These are phyloP conservation scores for Erigeron philadelphicus DNA, from an alignment of 140 eudicot genomes.

Conservation along the genomic window DNA sequence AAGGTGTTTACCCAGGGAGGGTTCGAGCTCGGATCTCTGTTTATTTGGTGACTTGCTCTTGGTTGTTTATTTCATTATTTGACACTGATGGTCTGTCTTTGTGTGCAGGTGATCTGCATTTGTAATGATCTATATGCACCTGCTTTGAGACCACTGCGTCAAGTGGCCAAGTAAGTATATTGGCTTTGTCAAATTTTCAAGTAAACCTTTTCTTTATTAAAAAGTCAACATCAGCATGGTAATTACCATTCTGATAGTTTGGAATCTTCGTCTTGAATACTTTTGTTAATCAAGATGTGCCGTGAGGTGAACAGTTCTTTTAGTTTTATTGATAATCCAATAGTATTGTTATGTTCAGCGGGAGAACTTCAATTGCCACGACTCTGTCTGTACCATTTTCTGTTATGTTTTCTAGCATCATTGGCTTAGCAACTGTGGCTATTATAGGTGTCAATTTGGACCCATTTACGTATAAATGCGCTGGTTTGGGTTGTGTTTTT, in stretches of 20 bases:
- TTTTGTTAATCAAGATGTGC: background rate
- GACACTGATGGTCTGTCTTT: constrained; percentile 21
- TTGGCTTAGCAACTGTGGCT: background rate
- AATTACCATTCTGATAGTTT: background rate
- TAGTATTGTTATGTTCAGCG: constrained; percentile 7
- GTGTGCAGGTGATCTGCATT: constrained; percentile 80
- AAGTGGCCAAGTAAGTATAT: constrained; percentile 78
- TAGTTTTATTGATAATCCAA: background rate
- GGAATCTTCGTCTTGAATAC: constrained; percentile 9
- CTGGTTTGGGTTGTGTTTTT: too few species aligned
- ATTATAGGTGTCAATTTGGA: too few species aligned
- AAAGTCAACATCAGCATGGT: constrained; percentile 2
- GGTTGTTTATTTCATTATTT: constrained; percentile 2
- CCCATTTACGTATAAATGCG: too few species aligned
- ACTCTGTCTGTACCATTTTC: background rate
- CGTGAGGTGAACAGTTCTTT: too few species aligned
- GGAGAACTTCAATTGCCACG: background rate
- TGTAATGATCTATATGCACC: constrained; percentile 97
- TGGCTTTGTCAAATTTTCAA: constrained; percentile 1
- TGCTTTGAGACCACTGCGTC: constrained; percentile 82
- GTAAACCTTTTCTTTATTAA: background rate
- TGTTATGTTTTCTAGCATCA: constrained; percentile 1
- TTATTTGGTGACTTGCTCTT: constrained; percentile 8
- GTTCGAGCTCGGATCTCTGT: too few species aligned
- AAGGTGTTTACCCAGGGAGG: too few species aligned